These are phyloP conservation scores for Monilinia vaccinii-corymbosi DNA, from an alignment of 2,329 filamentous ascomycete genomes.

Conservation along the genomic window DNA sequence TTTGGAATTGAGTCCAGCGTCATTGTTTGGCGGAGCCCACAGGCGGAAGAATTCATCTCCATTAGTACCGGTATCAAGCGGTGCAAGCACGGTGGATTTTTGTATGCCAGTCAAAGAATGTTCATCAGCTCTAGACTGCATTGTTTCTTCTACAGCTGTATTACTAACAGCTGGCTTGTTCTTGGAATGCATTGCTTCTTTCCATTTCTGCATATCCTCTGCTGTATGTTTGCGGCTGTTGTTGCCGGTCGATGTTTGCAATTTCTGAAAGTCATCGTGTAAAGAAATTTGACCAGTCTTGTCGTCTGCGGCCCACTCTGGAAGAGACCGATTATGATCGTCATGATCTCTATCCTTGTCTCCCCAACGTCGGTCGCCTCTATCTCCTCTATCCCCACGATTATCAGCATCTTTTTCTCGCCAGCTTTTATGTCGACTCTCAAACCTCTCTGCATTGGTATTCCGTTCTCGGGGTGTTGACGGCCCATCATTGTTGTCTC, in stretches of 20 bases:
- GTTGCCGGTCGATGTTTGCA: constrained; percentile 62
- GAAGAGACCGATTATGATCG: constrained; percentile 28
- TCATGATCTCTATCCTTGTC: constrained; percentile 48
- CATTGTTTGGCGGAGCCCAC: constrained; percentile 40
- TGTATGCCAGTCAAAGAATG: constrained; percentile 33
- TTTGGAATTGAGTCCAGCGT: constrained; percentile 32
- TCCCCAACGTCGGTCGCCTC: constrained; percentile 21
- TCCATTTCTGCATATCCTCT: constrained; percentile 92
- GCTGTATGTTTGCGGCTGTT: constrained; percentile 52
- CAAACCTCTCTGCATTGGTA: constrained; percentile 27
- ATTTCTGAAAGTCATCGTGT: constrained; percentile 85
- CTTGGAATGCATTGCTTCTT: constrained; percentile 61
- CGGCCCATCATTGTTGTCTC: constrained; percentile 33
- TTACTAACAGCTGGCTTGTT: constrained; percentile 22
- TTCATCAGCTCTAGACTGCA: constrained; percentile 29
- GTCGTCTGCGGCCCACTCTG: constrained; percentile 82
- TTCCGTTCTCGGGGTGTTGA: constrained; percentile 26
- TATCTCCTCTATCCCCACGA: constrained; percentile 20
- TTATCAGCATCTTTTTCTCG: constrained; percentile 35
- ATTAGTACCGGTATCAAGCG: constrained; percentile 47
- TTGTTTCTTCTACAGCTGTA: constrained; percentile 30
- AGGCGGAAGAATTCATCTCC: constrained; percentile 69
- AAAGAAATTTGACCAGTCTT: constrained; percentile 66
- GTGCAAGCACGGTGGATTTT: constrained; percentile 47
- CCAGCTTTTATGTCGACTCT: constrained; percentile 30